phyloP scores from a whole-genome alignment of 345 rosid genomes.

The Capsella bursapastoris region DNA sequence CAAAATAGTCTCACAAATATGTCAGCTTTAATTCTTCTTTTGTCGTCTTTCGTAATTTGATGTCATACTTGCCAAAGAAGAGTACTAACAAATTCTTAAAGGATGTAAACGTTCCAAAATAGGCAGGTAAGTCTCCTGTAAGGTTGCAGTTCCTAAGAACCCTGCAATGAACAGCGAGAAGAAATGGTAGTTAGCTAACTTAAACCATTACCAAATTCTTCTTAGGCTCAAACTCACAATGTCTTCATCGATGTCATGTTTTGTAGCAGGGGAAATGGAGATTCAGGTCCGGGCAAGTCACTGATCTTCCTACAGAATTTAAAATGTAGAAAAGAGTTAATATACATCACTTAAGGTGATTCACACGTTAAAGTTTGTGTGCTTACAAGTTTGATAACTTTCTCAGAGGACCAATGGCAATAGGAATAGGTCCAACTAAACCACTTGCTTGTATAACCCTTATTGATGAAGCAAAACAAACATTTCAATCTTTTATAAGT shows the following conservation, averaged over 20 bases:
- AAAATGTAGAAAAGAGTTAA: conserved; percentile 19
- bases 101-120: conserved; percentile 37
- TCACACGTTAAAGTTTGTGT: background rate
- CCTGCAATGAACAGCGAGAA: conserved; percentile 38
- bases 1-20: conserved; percentile 12
- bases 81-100: conserved; percentile 56
- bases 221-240: conserved; percentile 46
- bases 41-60: no score
- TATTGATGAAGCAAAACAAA: background rate
- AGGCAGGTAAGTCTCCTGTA: conserved; percentile 51
- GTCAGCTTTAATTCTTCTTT: background rate
- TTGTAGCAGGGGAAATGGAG: conserved; percentile 49
- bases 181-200: background rate
- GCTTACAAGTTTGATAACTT: conserved; percentile 46
- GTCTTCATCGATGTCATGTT: conserved; percentile 41
- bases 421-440: conserved; percentile 61
- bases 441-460: conserved; percentile 61
- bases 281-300: conserved; percentile 53
- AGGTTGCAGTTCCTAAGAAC: conserved; percentile 66
- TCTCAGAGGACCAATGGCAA: conserved; percentile 33
- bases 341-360: conserved; percentile 1
- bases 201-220: background rate
- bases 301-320: conserved; percentile 55
- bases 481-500: conserved; percentile 3
- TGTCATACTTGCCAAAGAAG: background rate